A percentile compares a stretch with the other conserved stretches of the same genome.
Evolutionary conservation across 208 protist genomes (phyloP).

Genomic region (Sergeia podlipaevii): DNA sequence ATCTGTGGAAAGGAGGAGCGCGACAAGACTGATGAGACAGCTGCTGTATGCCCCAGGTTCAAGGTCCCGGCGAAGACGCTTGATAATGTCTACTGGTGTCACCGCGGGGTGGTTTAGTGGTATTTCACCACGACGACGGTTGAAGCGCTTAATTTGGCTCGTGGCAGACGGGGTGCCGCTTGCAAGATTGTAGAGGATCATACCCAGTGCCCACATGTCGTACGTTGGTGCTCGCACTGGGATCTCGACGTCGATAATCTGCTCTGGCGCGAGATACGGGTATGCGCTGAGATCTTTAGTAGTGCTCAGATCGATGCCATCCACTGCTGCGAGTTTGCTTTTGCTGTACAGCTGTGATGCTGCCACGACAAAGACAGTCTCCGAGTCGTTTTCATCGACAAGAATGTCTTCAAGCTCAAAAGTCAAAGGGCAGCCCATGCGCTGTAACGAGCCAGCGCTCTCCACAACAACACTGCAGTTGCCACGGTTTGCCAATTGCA

Average conservation of each 20-base stretch:
- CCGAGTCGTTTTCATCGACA: conserved; percentile 23
- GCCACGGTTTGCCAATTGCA: background rate
- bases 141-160: conserved; percentile 3
- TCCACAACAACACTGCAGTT: background rate
- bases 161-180: conserved; percentile 16
- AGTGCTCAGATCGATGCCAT: conserved; percentile 9
- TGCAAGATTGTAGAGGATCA: conserved; percentile 43
- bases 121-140: conserved; percentile 10
- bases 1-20: conserved; percentile 66
- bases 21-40: conserved; percentile 31
- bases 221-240: conserved; percentile 14
- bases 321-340: conserved; percentile 5
- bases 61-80: conserved; percentile 33
- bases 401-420: conserved; percentile 42
- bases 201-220: conserved; percentile 56
- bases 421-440: conserved; percentile 12
- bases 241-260: conserved; percentile 4
- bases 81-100: conserved; percentile 42
- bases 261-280: conserved; percentile 28
- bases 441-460: background rate
- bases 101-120: conserved; percentile 50
- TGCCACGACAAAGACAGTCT: conserved; percentile 30
- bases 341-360: conserved; percentile 16
- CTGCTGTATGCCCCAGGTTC: conserved; percentile 44
- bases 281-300: conserved; percentile 11